Base-by-base conservation (phyloP, 306 rosid species). In the Quercus agrifolia region DNA sequence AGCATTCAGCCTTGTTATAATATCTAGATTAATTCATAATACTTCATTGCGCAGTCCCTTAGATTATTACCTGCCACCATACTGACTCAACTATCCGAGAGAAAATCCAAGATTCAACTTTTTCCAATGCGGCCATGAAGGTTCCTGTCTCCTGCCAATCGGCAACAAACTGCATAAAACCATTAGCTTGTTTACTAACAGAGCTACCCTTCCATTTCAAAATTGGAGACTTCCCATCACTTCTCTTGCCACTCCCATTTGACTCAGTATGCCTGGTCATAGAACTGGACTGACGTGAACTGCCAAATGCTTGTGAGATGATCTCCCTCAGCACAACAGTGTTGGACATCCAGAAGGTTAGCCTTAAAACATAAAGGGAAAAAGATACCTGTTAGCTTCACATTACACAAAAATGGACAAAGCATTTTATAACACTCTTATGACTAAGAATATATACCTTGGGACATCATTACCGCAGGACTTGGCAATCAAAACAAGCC, bases 111-210 rank as follows among this genome's bases (percentile, higher is more conserved):
- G 96, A 90, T 89, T 96, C 99, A 71, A 93, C 92, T 87, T 86
- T 91, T 83, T 89, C 91, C 73, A 96, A 81, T 46, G 94, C 94
- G 55, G 83, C 87, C 49, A 83, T 86, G 73, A 93, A 90, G 78
- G 98, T 91, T 90, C 93, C 96, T 5, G 97, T 89, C 80, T 95
- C 98, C 83, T 93, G 98, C 99, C 99, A 95, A 84, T 93, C 94
- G 54, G 90, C 94, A 71, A 77, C 74, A 46, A 46, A 62, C 71
- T 84, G 89, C 83, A 80, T 79, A 70, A 84, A 83, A 70, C 89
- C 86, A 56, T 85, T 91, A 74, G 70, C 86, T 71, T 77, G 87
- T 86, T 89, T 90, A 75, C 77, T 83, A 54, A 81, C 88, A 85
- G 85, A 30, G 76, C 58, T 76, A 72, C 84, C 90, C 74, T 75